Percentiles rank a stretch among this genome's conserved stretches.
phyloP scores from a whole-genome alignment of 169 alveolate species.

The Cryptosporidium muris region DNA sequence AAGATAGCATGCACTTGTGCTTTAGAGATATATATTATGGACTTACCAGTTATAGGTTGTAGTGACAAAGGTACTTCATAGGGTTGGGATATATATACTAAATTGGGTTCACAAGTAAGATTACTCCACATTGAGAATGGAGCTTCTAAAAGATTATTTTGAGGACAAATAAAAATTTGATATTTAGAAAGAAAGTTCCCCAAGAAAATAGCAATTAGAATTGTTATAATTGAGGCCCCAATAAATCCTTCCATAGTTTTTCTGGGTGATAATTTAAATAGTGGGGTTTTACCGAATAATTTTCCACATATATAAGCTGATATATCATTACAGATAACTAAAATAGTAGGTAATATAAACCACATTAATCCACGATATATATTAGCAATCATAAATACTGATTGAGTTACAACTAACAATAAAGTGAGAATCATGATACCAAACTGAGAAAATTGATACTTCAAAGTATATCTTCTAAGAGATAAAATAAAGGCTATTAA shows the following conservation, averaged over 20 bases:
- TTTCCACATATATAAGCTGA: conserved; percentile 95
- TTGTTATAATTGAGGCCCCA: conserved; percentile 89
- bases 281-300: conserved; percentile 91
- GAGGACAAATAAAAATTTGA: conserved; percentile 89
- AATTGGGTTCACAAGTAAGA: conserved; percentile 74
- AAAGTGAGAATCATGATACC: conserved; percentile 85
- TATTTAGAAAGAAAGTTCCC: conserved; percentile 77
- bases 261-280: conserved; percentile 95
- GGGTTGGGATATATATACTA: conserved; percentile 53
- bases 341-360: conserved; percentile 93
- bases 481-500: conserved; percentile 90
- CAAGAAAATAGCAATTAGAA: conserved; percentile 73
- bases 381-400: conserved; percentile 87
- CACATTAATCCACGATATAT: conserved; percentile 94
- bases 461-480: conserved; percentile 86
- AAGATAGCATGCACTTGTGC: conserved; percentile 90
- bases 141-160: conserved; percentile 76
- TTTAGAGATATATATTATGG: conserved; percentile 72
- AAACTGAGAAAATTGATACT: conserved; percentile 93
- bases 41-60: conserved; percentile 26
- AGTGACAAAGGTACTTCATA: conserved; percentile 72
- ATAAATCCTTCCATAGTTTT: conserved; percentile 99
- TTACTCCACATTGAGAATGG: conserved; percentile 85
- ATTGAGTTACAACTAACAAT: conserved; percentile 81
- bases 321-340: conserved; percentile 93